Base-by-base conservation (phyloP, 257 asterid species). In the Forsythia viridissima region DNA sequence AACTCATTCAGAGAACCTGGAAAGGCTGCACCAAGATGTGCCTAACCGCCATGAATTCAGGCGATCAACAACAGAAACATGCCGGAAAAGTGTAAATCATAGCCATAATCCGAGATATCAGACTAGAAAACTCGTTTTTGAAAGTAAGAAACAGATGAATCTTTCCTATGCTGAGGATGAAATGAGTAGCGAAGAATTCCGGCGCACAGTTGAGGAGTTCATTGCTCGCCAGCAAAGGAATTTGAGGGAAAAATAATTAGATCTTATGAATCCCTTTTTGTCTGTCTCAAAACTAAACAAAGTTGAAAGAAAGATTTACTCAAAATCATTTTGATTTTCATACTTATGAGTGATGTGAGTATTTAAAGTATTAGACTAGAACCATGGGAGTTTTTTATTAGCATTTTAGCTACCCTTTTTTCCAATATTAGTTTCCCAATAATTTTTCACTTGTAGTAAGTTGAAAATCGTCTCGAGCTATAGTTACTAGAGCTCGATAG, bases 171-270 rank as follows among this genome's bases (percentile, higher is more conserved):
- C 79, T 8, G 93, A 86, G 71, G 93, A 92, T 39, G 87, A 85
- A 82, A 88, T 94, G 97, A 94, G 94, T 66, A 81, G 78, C 74
- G 98, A 93, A n/a, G 98, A 93, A 67, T 94, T 94, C 87, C 86
- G 95, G 48, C 87, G 80, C 12, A 90, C 87, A 6, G 95, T 94
- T 77, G 98, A 94, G 85, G 96, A 89, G 78, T 94, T 94, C 73
- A 94, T 94, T 71, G 96, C 97, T 6, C 86, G 96, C 80, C 98
- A 94, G 74, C 98, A 93, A 83, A 90, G 89, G 88, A 80, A 68
- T 78, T 74, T 94, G 85, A 90, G 96, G 92, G 96, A 92, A n/a
- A 59, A 59, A 21, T 59, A 9, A 59, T 59, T 59, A 59, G 67
- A 59, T 59, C 34, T 59, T 21, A 12, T 20, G 67, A 59, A 59